Evolutionary conservation across 169 alveolate species (phyloP), one percentile per base, ranked within the genome.

Genomic region (Cryptosporidium ubiquitum): DNA sequence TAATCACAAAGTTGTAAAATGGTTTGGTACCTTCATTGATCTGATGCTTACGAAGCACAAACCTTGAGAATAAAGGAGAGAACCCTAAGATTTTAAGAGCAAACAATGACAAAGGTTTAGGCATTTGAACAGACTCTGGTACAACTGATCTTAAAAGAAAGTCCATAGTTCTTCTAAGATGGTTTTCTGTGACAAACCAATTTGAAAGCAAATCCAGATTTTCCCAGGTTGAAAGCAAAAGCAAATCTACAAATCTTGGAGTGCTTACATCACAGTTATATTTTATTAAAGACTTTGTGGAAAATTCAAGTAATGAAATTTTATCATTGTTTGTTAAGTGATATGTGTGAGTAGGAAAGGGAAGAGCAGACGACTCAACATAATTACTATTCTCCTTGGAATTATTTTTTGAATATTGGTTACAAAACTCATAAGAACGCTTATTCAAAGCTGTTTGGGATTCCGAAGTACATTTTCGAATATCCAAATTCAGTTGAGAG

Each of bases 211-310:
- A 51, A 64, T 61, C 61, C 4, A 42, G 47, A 64, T 26, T 60
- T 5, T 61, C 68, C 64, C 55, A 31, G 37, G 68, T 61, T 7
- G 89, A 60, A 29, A 20, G 29, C 47, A 79, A n/a, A 1, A 79
- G 74, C 37, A 79, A 23, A 29, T 79, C 89, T 6, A 66, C 79
- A 49, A 79, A 79, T 29, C 89, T 79, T 33, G 89, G 40, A 49
- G 73, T 79, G 20, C 71, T 79, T 18, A 79, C 74, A 26, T 79
- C 89, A 29, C 89, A 79, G 14, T 61, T 37, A 18, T 35, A 42
- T 6, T 64, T 79, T 35, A 79, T 1, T 12, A 79, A 33, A 14
- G 64, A 29, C 69, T 16, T 79, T 1, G 75, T 79, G 9, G 89
- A 79, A 26, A 61, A 52, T 33, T 79, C 89, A 55, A 79, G 61